phyloP scores from a whole-genome alignment of 306 rosid species.

The Carpinus fangiana region DNA sequence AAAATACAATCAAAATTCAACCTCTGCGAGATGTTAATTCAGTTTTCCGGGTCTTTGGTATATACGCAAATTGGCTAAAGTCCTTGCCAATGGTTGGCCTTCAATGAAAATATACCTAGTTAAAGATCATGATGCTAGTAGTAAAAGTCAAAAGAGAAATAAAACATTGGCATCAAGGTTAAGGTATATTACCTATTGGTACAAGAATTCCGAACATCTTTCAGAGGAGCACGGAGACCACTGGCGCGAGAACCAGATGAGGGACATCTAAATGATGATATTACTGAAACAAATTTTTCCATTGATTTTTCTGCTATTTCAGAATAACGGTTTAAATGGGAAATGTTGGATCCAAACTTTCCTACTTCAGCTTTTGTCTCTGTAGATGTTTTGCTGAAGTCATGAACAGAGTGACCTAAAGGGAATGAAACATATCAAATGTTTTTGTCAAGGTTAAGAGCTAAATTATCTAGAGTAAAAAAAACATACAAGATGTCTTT shows the following conservation, averaged over 20 bases:
- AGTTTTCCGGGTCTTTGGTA: constrained; percentile 48
- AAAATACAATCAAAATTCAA: constrained; percentile 26
- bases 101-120: constrained; percentile 21
- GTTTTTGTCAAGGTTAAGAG: background rate
- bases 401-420: constrained; percentile 40
- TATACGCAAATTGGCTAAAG: constrained; percentile 55
- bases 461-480: constrained; percentile 7
- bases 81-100: constrained; percentile 46
- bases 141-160: constrained; percentile 24
- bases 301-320: constrained; percentile 79
- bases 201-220: constrained; percentile 56
- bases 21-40: constrained; percentile 30
- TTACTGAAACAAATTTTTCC: constrained; percentile 72
- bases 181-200: constrained; percentile 45
- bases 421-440: constrained; percentile 21
- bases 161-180: constrained; percentile 20
- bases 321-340: constrained; percentile 72
- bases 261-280: constrained; percentile 64
- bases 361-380: constrained; percentile 33
- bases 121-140: constrained; percentile 23
- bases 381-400: constrained; percentile 23
- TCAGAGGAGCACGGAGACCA: constrained; percentile 88
- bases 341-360: constrained; percentile 79
- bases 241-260: constrained; percentile 87
- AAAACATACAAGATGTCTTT: constrained; percentile 24